These are phyloP conservation scores for Thielaviopsis punctulata DNA, from an alignment of 2,329 filamentous ascomycete species.

Conservation along the genomic window DNA sequence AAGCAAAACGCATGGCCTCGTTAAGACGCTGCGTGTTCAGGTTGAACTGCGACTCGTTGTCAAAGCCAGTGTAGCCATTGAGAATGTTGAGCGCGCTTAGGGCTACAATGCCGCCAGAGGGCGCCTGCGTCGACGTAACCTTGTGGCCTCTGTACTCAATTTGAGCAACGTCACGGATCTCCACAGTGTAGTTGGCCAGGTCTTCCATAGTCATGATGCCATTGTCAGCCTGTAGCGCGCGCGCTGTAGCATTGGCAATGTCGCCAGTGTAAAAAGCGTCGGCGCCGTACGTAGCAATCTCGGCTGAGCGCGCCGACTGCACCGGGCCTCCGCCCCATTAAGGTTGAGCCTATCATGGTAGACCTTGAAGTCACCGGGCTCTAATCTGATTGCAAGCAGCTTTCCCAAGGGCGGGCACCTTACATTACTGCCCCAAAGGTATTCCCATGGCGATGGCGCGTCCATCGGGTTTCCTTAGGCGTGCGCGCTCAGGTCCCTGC, in stretches of 20 bases:
- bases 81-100: slow-evolving; percentile 59
- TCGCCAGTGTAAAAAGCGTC: slow-evolving; percentile 59
- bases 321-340: no score
- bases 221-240: slow-evolving; percentile 46
- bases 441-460: no score
- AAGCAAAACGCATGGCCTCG: slow-evolving; percentile 69
- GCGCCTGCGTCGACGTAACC: slow-evolving; percentile 49
- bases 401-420: no score
- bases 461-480: no score
- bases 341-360: no score
- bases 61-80: slow-evolving; percentile 51
- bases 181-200: slow-evolving; percentile 53
- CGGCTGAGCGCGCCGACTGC: no score
- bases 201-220: slow-evolving; percentile 78
- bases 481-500: no score
- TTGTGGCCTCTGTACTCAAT: slow-evolving; percentile 55
- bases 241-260: slow-evolving; percentile 58
- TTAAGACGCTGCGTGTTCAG: slow-evolving; percentile 64
- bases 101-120: slow-evolving; percentile 55
- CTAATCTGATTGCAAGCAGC: no score
- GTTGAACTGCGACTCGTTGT: slow-evolving; percentile 31
- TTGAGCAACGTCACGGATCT: slow-evolving; percentile 39
- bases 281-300: slow-evolving; percentile 43
- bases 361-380: no score
- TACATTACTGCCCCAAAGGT: no score